Evolutionary conservation across 306 rosid genomes (phyloP), one percentile per base, ranked within the genome.

Genomic region (Carpinus viminea): DNA sequence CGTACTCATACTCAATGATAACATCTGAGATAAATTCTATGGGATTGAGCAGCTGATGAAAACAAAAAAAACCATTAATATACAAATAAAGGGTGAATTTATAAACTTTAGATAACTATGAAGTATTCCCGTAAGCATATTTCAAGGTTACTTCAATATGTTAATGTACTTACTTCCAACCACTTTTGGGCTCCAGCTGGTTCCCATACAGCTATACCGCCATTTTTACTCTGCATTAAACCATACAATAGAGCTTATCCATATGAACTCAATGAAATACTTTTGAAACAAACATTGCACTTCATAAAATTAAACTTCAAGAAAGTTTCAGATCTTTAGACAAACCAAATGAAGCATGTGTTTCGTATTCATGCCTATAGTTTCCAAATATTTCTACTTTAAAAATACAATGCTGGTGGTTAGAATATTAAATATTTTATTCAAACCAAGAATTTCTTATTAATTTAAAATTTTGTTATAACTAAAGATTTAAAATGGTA

Each of bases 181-280:
- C 93, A 91, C 0, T 86, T 83, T 77, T 81, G 85, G 26, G 78
- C 91, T 52, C 85, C 76, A 46, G 86, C 71, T 18, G 89, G 92
- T 73, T 92, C 94, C 97, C 98, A 93, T 0, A 84, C 91, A 5
- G 94, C 21, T 28, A 88, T 78, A 56, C 98, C 98, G 20, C 98
- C 98, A 3, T 83, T 91, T 74, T 88, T 78, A 86, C 98, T 86
- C 94, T 93, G 57, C 79, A 78, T 21, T 16, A 52, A 36, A 16
- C 13, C 7, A 12, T 61, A 28, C 8, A 28, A 18, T 41, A 18
- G 3, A 41, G 24, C 28, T 4, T 12, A 61, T 56, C 11, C 7
- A 55, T 26, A 13, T 15, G 31, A 62, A 16, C 11, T 6, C 2
- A 16, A 0, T 18, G 5, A 36, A 20, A 73, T 31, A 53, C 36